These are phyloP conservation scores for Fusarium nanum DNA, from an alignment of 2,329 filamentous ascomycete genomes.

Conservation along the genomic window DNA sequence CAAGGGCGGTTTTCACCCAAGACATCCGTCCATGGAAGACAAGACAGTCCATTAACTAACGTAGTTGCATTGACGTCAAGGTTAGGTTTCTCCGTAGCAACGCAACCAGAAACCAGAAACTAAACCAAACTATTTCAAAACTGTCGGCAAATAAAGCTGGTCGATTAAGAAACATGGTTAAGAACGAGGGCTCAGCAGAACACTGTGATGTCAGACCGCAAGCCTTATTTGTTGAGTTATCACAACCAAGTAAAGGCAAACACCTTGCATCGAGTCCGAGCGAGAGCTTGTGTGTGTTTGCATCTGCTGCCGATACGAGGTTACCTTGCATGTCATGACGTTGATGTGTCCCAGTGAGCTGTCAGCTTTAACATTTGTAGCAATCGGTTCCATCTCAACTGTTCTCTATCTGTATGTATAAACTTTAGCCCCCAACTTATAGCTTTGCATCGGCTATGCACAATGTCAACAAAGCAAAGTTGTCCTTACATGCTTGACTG, in stretches of 20 bases:
- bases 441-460: background rate
- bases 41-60: background rate
- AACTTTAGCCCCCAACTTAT: background rate
- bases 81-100: conserved; percentile 25
- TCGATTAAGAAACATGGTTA: background rate
- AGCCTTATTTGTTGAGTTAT: background rate
- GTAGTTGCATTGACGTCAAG: conserved; percentile 27
- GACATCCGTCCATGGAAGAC: background rate
- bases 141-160: conserved; percentile 5
- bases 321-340: conserved; percentile 14
- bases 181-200: background rate
- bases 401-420: too few species aligned
- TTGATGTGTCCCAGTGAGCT: background rate
- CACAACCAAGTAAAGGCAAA: background rate
- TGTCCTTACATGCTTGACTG: background rate
- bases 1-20: conserved; percentile 6
- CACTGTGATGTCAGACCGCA: background rate
- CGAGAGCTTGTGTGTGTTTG: background rate
- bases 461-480: background rate
- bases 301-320: conserved; percentile 14
- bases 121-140: conserved; percentile 1
- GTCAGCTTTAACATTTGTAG: background rate
- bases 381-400: background rate
- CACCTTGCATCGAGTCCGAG: background rate
- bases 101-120: conserved; percentile 25